Conservation (phyloP, 2,329 filamentous ascomycete genomes). For the Cladophialophora psammophila region DNA sequence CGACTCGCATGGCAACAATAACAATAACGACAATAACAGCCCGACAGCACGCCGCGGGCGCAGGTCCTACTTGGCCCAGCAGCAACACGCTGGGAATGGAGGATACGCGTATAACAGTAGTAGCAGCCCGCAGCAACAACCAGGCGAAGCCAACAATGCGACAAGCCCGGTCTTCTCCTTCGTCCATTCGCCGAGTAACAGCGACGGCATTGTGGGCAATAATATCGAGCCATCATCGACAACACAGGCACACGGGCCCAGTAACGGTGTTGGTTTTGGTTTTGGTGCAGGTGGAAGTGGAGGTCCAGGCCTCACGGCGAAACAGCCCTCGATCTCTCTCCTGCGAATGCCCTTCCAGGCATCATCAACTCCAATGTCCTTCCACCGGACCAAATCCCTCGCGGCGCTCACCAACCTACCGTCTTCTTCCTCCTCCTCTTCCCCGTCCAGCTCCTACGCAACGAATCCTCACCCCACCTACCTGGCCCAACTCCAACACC, state of each 20-base stretch:
- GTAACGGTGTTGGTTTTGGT: not conserved
- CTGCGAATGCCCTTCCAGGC: slow-evolving; percentile 30
- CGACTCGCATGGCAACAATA: slow-evolving; percentile 4
- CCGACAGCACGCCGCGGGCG: slow-evolving; percentile 4
- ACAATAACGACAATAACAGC: not conserved
- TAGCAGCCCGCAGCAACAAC: slow-evolving; percentile 1
- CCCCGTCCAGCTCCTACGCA: slow-evolving; percentile 1
- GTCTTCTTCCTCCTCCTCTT: not conserved
- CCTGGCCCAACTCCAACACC: not conserved
- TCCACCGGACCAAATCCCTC: slow-evolving; percentile 24
- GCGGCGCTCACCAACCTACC: slow-evolving; percentile 8
- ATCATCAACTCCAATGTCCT: not conserved
- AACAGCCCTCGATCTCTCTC: slow-evolving; percentile 20
- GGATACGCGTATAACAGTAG: not conserved
- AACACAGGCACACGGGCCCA: not conserved
- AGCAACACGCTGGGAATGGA: not conserved
- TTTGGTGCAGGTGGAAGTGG: not conserved
- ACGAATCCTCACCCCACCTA: not conserved
- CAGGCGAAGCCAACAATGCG: not conserved
- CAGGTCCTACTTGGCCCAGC: not conserved
- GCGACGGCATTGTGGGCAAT: slow-evolving; percentile 3
- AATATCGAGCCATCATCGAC: slow-evolving; percentile 3
- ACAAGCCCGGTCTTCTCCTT: slow-evolving; percentile 33
- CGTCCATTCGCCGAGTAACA: slow-evolving; percentile 24
- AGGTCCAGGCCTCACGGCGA: not conserved